These are phyloP conservation scores for Rossbeevera mucosa DNA, from an alignment of 768 basidiomycete genomes.

Conservation along the genomic window DNA sequence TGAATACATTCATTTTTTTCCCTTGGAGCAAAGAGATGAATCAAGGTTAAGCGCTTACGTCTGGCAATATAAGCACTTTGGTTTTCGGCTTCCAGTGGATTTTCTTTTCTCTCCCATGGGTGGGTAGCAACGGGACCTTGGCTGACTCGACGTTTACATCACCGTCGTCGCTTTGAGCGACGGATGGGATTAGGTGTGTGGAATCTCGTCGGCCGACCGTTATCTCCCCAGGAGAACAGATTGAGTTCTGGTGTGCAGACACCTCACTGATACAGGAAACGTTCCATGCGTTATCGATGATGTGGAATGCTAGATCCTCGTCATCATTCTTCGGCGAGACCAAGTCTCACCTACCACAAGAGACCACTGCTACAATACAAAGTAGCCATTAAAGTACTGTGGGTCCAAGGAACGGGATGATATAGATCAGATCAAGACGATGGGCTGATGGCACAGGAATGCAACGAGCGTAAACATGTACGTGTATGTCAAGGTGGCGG, in stretches of 20 bases:
- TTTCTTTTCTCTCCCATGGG: background rate
- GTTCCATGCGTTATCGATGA: background rate
- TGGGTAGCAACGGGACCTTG: background rate
- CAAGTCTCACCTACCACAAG: constrained; percentile 9
- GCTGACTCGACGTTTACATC: constrained; percentile 12
- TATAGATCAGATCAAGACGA: background rate
- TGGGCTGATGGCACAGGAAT: constrained; percentile 4
- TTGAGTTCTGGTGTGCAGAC: constrained; percentile 3
- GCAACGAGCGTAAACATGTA: background rate
- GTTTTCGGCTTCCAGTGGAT: background rate
- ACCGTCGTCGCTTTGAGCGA: background rate
- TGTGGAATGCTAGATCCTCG: background rate
- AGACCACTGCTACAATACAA: background rate
- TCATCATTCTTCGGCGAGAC: background rate
- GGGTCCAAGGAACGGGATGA: constrained; percentile 15
- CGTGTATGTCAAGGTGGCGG: constrained; percentile 15
- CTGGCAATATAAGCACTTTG: constrained; percentile 15
- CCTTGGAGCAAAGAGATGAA: background rate
- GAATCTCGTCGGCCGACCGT: background rate
- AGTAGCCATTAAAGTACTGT: constrained; percentile 4
- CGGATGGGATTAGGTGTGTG: background rate
- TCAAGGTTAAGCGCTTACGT: constrained; percentile 15
- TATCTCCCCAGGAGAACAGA: background rate
- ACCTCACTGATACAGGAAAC: background rate
- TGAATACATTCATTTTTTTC: background rate